Evolutionary conservation across 805 yeast species (phyloP).

Genomic region (Yarrowia divulgata): DNA sequence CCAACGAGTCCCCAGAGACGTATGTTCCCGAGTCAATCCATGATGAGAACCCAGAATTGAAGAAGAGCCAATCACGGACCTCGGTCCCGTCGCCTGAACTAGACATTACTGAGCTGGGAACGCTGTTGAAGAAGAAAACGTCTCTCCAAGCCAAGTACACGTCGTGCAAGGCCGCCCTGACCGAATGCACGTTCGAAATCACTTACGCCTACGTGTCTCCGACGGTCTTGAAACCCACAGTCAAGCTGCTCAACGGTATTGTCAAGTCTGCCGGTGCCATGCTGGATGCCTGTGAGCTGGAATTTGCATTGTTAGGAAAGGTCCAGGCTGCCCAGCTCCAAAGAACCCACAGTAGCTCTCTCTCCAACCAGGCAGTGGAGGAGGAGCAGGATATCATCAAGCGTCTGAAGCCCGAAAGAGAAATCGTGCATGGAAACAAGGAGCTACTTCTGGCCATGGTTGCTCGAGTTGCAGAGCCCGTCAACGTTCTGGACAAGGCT

Average conservation of each 20-base stretch:
- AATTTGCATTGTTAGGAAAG: slow-evolving; percentile 51
- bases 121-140: slow-evolving; percentile 51
- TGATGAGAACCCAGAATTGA: neutral
- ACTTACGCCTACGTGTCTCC: slow-evolving; percentile 60
- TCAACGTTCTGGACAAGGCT: slow-evolving; percentile 18
- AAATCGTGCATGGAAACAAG: slow-evolving; percentile 52
- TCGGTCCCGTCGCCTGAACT: slow-evolving; percentile 43
- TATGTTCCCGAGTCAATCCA: slow-evolving; percentile 23
- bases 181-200: slow-evolving; percentile 59
- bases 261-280: slow-evolving; percentile 54
- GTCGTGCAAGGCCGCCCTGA: slow-evolving; percentile 53
- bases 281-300: slow-evolving; percentile 58
- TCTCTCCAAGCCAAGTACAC: slow-evolving; percentile 50
- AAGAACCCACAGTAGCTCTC: neutral
- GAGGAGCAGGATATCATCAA: slow-evolving; percentile 41
- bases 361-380: slow-evolving; percentile 35
- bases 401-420: slow-evolving; percentile 47
- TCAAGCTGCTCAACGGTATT: slow-evolving; percentile 50
- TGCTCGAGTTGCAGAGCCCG: slow-evolving; percentile 35
- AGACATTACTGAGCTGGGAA: slow-evolving; percentile 47
- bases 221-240: slow-evolving; percentile 51
- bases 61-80: neutral
- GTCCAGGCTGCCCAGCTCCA: slow-evolving; percentile 21
- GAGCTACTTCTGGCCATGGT: slow-evolving; percentile 55
- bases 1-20: slow-evolving; percentile 25